A percentile compares a stretch with the other conserved stretches of the same genome.
Conservation (phyloP, 257 asterid genomes). For the Oldenlandia corymbosa region DNA sequence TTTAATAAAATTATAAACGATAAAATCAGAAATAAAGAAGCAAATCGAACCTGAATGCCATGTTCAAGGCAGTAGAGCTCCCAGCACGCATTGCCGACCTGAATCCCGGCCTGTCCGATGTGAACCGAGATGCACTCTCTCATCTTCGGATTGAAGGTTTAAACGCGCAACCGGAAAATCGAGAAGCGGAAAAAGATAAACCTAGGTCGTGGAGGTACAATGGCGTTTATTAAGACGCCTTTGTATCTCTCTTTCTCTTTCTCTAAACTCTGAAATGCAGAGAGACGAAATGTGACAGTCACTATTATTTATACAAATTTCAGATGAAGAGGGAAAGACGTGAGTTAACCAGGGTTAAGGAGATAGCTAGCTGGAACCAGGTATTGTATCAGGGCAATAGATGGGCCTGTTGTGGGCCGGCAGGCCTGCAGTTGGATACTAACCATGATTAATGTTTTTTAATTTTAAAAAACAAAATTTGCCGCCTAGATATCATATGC, state of each 20-base stretch:
- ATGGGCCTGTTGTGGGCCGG: conserved; percentile 9
- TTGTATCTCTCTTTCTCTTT: background rate
- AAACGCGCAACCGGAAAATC: background rate
- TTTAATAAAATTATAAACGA: background rate
- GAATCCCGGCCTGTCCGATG: conserved; percentile 44
- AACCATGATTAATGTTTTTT: background rate
- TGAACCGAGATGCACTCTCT: conserved; percentile 42
- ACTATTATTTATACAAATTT: conserved; percentile 2
- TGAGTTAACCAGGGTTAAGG: conserved; percentile 1
- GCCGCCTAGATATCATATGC: background rate
- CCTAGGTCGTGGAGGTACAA: background rate
- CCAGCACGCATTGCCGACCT: conserved; percentile 44
- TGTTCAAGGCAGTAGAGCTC: conserved; percentile 40
- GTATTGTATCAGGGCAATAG: too few relatives aligned
- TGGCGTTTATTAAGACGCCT: conserved; percentile 29
- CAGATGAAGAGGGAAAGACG: background rate
- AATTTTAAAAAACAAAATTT: background rate
- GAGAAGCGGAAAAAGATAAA: background rate
- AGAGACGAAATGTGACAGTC: background rate
- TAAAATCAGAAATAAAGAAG: background rate
- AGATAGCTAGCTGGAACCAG: background rate
- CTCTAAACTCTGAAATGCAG: background rate
- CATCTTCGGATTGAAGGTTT: conserved; percentile 15
- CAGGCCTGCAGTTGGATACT: background rate
- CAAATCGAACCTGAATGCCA: conserved; percentile 22